Evolutionary conservation across 2,329 filamentous ascomycete species (phyloP), one percentile per base, ranked within the genome.

Genomic region (Epichloe uncinata): DNA sequence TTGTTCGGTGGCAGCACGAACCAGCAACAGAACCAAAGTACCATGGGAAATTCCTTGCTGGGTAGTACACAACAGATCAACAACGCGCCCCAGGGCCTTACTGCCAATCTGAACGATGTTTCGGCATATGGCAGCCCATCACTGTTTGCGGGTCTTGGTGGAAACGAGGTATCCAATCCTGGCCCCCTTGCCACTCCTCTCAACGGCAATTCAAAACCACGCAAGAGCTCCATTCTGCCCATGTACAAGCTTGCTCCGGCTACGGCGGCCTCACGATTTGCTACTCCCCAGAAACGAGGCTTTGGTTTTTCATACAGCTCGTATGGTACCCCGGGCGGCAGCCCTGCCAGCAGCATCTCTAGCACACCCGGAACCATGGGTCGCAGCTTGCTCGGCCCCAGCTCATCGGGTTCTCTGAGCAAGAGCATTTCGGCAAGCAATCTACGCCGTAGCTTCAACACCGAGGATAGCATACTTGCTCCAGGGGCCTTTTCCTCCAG

Each of bases 261-360:
- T 4, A 47, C 52, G 44, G 87, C 87, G 35, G 82, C 86, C 8
- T 84, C 85, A 20, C 84, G 89, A 45, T 82, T 90, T 50, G 78
- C 82, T 33, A 95, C 89, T 0, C 89, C 90, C 0, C 86, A 89
- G 58, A 91, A 88, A 69, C 79, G 85, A 50, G 88, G 87, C 5
- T 96, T 87, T 62, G 91, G 91, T 3, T 95, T 96, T 64, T 89
- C 85, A 2, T 96, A 96, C 68, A 95, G 89, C 55, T 89, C 84
- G 2, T 95, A 95, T 59, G 88, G 87, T 42, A 90, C 85, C 1
- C 89, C 91, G 5, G 81, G 73, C 37, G 82, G 74, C 51, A 87
- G 81, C 57, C 78, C 78, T 20, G 78, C 84, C 4, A 81, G 83
- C 61, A 75, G 73, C 37, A 73, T 78, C 42, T 65, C 64, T 3